Base-by-base conservation (phyloP, 768 basidiomycete species). In the Arthromyces matolae region DNA sequence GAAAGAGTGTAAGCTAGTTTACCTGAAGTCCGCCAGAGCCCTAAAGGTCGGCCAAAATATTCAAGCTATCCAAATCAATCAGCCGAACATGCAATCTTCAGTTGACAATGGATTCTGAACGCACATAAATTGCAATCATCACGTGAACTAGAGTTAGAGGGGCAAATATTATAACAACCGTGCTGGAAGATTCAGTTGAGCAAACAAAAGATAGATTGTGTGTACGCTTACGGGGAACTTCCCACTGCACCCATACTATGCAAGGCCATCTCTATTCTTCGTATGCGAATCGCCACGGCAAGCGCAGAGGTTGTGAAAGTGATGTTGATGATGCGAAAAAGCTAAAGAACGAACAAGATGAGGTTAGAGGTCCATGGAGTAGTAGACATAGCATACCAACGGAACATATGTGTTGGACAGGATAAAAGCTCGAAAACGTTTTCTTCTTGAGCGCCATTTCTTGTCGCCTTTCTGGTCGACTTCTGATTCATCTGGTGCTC, bases 11-110 rank as follows among this genome's bases (percentile, higher is more conserved):
- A 85, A 3, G 86, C 81, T 29, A 93, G 78, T 66, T 94, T 94
- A 41, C 74, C 81, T 25, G 89, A 90, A 25, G 93, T 92, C 42
- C 79, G 77, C 93, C 93, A 95, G 24, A 95, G 71, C n/a, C 93
- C 93, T 19, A 95, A 71, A 5, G 93, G 93, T 28, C 86, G 82
- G 32, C 93, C 88, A 60, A 93, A 93, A 68, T 96, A 96, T 68
- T 95, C 93, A 47, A 93, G 74, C 91, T 93, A 60, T 24, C 64
- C 59, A 43, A 52, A 27, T 53, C 47, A 34, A 29, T 47, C 10
- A 42, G 42, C 28, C 19, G 50, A 47, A 46, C 31, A 31, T 19
- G 25, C 19, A 22, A 37, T 22, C n/a, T 12, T 25, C 16, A 24
- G n/a, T 27, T 12, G 6, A 13, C 52, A 36, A 23, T 35, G 46